A percentile compares a stretch with the other conserved stretches of the same genome.
These are phyloP conservation scores for Ganoderma resinaceum DNA, from an alignment of 1,284 basidiomycete species.

Conservation along the genomic window DNA sequence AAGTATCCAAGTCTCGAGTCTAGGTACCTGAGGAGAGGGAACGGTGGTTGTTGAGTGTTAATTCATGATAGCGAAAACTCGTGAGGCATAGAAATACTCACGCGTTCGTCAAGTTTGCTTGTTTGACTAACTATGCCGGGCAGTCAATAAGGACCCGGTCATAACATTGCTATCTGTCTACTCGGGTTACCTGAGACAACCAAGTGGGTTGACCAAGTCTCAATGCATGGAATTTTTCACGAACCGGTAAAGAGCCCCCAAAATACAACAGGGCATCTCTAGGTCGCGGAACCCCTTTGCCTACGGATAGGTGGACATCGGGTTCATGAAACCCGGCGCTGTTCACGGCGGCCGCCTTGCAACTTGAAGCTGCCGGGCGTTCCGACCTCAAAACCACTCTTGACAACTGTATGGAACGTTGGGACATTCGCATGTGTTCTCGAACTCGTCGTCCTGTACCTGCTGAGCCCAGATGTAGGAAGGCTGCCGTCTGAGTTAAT, in stretches of 20 bases:
- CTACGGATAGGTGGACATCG: neutral
- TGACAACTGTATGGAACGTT: neutral
- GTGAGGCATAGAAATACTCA: slow-evolving; percentile 24
- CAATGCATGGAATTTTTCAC: too few relatives aligned
- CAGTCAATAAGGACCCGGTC: slow-evolving; percentile 33
- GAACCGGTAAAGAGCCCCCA: too few relatives aligned
- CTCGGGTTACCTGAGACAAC: too few relatives aligned
- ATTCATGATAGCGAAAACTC: too few relatives aligned
- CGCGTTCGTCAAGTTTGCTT: slow-evolving; percentile 51
- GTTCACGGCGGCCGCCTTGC: too few relatives aligned
- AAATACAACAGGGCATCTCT: too few relatives aligned
- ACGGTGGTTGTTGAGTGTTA: too few relatives aligned
- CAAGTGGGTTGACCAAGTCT: too few relatives aligned
- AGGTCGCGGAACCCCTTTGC: neutral
- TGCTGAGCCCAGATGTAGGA: neutral
- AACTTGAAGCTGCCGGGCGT: neutral
- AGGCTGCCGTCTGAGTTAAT: neutral
- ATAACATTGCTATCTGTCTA: too few relatives aligned
- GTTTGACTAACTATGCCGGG: slow-evolving; percentile 43
- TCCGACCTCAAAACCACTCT: neutral
- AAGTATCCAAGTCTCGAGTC: too few relatives aligned
- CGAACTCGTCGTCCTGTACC: neutral
- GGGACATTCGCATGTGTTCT: neutral
- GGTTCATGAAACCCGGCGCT: neutral
- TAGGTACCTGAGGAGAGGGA: too few relatives aligned